Evolutionary conservation across 1,284 basidiomycete species (phyloP).

Genomic region (Fistulinella cinereoalba): DNA sequence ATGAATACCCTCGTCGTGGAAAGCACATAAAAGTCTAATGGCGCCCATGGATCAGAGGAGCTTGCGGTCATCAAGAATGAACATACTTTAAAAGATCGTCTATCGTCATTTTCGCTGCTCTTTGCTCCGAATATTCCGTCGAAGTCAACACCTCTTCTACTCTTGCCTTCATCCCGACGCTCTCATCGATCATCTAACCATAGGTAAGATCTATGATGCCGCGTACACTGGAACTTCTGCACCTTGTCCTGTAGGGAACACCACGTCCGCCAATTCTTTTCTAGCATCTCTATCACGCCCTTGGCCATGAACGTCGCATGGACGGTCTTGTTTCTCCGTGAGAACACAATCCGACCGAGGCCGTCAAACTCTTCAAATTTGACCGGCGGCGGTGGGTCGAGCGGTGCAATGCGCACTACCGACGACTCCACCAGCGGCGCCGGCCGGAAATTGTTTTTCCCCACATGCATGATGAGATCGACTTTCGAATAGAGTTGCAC

Average conservation of each 20-base stretch:
- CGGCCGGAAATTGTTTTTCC: constrained; percentile 94
- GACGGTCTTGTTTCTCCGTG: constrained; percentile 86
- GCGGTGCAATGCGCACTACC: constrained; percentile 88
- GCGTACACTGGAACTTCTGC: neutral
- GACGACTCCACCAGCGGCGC: constrained; percentile 93
- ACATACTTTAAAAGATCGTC: constrained; percentile 74
- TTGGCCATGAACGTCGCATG: constrained; percentile 89
- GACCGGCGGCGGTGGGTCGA: constrained; percentile 94
- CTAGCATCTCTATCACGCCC: constrained; percentile 92
- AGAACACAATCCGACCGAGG: constrained; percentile 87
- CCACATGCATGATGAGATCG: constrained; percentile 95
- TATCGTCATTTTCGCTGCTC: constrained; percentile 80
- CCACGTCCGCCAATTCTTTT: constrained; percentile 95
- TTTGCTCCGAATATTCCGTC: constrained; percentile 60
- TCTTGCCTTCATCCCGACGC: constrained; percentile 65
- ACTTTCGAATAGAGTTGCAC: constrained; percentile 96
- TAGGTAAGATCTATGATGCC: constrained; percentile 1
- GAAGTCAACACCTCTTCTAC: constrained; percentile 76
- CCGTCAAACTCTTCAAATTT: constrained; percentile 99
- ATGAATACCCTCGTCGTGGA: constrained; percentile 58
- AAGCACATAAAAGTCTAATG: constrained; percentile 53
- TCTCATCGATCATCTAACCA: constrained; percentile 68
- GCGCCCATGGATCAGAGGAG: constrained; percentile 6
- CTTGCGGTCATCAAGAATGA: no score
- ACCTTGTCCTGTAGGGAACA: constrained; percentile 80